Conservation (phyloP, 148 eudicot species). For the Vaccinium corymbosum region DNA sequence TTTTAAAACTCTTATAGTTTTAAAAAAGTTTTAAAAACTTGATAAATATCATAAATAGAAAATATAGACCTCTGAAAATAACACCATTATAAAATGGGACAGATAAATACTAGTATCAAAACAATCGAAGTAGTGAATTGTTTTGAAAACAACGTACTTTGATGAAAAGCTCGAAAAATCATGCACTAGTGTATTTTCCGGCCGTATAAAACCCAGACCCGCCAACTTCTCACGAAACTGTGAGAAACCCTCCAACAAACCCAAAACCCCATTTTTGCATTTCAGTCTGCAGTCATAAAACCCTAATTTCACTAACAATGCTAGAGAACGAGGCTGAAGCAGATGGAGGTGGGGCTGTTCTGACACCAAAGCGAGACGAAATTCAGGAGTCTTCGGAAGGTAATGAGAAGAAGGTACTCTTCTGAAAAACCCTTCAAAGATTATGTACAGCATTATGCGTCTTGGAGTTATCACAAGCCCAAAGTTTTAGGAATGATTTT, state of each 20-base stretch:
- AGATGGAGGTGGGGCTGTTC: constrained; percentile 2
- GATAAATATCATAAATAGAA: no score
- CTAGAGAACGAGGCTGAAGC: constrained; percentile 9
- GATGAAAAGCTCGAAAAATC: no score
- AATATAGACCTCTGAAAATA: no score
- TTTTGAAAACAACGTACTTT: no score
- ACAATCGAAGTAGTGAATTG: no score
- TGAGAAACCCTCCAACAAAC: neutral
- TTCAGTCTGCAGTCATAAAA: no score
- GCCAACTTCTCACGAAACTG: neutral
- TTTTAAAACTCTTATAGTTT: no score
- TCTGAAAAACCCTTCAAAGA: neutral
- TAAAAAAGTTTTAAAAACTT: no score
- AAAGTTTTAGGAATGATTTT: neutral
- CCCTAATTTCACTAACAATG: neutral
- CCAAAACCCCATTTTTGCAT: neutral
- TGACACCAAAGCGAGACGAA: neutral
- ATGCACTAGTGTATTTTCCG: neutral
- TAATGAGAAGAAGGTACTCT: neutral
- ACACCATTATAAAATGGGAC: no score
- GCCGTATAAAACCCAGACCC: neutral
- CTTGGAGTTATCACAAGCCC: neutral
- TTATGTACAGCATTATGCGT: neutral
- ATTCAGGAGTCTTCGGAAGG: neutral
- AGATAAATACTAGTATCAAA: no score